A percentile compares a stretch with the other conserved stretches of the same genome.
phyloP scores from a whole-genome alignment of 2,329 filamentous ascomycete genomes.

The Aspergillus udagawae region DNA sequence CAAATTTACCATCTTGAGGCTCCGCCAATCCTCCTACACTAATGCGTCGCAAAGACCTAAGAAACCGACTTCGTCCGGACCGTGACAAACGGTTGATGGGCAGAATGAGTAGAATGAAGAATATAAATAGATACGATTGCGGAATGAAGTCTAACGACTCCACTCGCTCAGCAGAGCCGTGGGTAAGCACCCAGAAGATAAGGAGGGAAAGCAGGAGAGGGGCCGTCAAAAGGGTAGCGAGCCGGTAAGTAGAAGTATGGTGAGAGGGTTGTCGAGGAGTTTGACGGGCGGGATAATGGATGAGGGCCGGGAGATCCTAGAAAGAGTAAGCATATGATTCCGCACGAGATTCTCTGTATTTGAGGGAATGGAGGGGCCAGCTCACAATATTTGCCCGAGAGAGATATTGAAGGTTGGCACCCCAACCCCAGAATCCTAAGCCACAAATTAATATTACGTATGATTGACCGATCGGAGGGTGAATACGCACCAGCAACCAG shows the following conservation, averaged over 20 bases:
- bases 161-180: slow-evolving; percentile 64
- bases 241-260: slow-evolving; percentile 78
- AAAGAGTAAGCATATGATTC: background rate
- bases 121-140: slow-evolving; percentile 72
- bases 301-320: slow-evolving; percentile 75
- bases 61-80: slow-evolving; percentile 69
- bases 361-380: slow-evolving; percentile 8
- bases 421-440: slow-evolving; percentile 91
- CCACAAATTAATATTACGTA: slow-evolving; percentile 7
- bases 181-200: slow-evolving; percentile 79
- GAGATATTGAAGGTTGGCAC: slow-evolving; percentile 84
- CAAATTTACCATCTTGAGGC: slow-evolving; percentile 85
- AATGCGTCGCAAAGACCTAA: slow-evolving; percentile 72
- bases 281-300: slow-evolving; percentile 76
- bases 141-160: slow-evolving; percentile 80
- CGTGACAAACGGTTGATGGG: slow-evolving; percentile 67
- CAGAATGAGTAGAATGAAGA: slow-evolving; percentile 67
- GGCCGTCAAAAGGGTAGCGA: slow-evolving; percentile 71
- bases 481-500: slow-evolving; percentile 68
- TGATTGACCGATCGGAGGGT: background rate
- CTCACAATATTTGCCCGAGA: slow-evolving; percentile 68
- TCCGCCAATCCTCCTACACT: slow-evolving; percentile 82
- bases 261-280: slow-evolving; percentile 68
- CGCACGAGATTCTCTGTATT: background rate
- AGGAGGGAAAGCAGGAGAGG: slow-evolving; percentile 69